A percentile compares a stretch with the other conserved stretches of the same genome.
Conservation (phyloP, 1,284 basidiomycete species). For the Sanghuangporus weigelae region DNA sequence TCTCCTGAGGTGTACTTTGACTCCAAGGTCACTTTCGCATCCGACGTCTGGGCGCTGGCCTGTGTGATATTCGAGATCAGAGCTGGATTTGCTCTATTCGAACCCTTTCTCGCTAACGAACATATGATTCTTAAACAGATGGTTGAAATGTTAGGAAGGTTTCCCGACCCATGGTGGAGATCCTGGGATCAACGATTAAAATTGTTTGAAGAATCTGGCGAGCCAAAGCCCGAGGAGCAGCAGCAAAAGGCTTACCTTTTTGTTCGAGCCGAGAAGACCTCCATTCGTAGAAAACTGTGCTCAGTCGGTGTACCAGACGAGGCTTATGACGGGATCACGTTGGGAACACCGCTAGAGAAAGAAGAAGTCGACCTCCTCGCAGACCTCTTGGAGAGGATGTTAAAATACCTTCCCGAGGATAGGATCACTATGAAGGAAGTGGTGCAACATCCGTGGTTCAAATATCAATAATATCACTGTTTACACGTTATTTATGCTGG, state of each 20-base stretch:
- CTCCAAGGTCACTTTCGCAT: background rate
- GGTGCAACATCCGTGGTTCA: background rate
- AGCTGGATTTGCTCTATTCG: background rate
- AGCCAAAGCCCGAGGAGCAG: background rate
- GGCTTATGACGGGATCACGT: background rate
- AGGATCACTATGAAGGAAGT: background rate
- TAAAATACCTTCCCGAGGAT: background rate
- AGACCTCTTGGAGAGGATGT: background rate
- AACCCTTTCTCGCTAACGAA: background rate
- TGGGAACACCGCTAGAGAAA: background rate
- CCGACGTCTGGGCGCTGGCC: background rate
- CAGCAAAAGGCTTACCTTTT: background rate
- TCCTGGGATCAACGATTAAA: background rate
- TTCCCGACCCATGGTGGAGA: background rate
- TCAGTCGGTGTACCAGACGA: background rate
- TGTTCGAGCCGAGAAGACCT: background rate
- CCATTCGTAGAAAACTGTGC: background rate
- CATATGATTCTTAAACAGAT: background rate
- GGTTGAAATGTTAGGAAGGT: background rate
- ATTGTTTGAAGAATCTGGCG: background rate
- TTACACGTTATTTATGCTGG: too few relatives aligned
- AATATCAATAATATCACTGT: background rate
- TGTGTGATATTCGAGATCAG: background rate
- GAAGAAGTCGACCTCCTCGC: background rate
- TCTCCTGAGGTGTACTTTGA: background rate